A percentile compares a stretch with the other conserved stretches of the same genome.
These are phyloP conservation scores for Fomitopsis serialis DNA, from an alignment of 768 basidiomycete species.

Conservation along the genomic window DNA sequence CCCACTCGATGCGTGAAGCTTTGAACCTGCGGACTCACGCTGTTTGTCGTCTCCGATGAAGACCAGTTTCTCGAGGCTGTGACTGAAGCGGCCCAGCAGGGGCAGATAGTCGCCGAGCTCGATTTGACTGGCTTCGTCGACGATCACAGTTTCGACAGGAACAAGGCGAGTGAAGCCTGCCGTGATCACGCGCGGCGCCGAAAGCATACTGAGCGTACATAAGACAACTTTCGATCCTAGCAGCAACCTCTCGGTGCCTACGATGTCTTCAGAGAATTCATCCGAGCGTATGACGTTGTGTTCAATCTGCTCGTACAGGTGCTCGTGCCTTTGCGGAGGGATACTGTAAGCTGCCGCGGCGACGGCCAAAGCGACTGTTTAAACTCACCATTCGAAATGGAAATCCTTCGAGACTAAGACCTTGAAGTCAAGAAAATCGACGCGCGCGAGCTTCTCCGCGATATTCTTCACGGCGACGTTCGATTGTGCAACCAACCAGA, in stretches of 20 bases:
- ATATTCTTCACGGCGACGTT: slow-evolving; percentile 51
- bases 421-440: slow-evolving; percentile 29
- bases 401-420: slow-evolving; percentile 47
- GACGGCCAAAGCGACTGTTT: background rate
- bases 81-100: slow-evolving; percentile 16
- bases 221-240: slow-evolving; percentile 32
- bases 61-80: slow-evolving; percentile 16
- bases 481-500: slow-evolving; percentile 43
- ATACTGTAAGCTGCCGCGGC: background rate
- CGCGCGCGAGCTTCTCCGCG: slow-evolving; percentile 36
- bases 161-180: slow-evolving; percentile 18
- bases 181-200: slow-evolving; percentile 14
- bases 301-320: slow-evolving; percentile 33
- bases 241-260: slow-evolving; percentile 21
- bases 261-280: slow-evolving; percentile 12
- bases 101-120: slow-evolving; percentile 36
- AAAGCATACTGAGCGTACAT: slow-evolving; percentile 45
- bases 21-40: slow-evolving; percentile 15
- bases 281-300: slow-evolving; percentile 33
- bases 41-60: slow-evolving; percentile 29
- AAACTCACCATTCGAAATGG: slow-evolving; percentile 39
- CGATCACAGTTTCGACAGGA: slow-evolving; percentile 33
- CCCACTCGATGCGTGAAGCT: too few species aligned
- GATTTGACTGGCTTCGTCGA: slow-evolving; percentile 47
- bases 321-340: slow-evolving; percentile 36